Evolutionary conservation across 352 stramenopile species (phyloP), one percentile per base, ranked within the genome.

Genomic region (Globisporangium takayamanum): DNA sequence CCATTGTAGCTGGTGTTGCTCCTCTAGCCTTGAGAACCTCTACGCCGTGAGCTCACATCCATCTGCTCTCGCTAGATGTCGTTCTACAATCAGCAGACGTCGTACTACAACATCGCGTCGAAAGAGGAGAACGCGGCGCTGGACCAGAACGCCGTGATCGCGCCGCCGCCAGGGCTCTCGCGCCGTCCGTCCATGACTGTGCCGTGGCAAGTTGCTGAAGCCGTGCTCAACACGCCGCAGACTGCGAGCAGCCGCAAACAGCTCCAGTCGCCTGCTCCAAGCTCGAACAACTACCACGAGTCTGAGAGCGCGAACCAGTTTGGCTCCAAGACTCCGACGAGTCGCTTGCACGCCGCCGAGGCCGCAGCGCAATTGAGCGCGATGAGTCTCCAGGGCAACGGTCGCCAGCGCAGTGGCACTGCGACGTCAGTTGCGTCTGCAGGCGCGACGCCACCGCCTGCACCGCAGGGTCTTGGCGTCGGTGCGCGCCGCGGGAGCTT

Each of bases 161-260:
- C 77, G 2, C 83, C 83, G 3, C 84, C 84, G 2, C 84, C 84
- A 22, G 84, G 84, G 12, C 72, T 93, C 11, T 82, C 82, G 36
- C 80, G 84, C 36, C 76, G 84, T 2, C 81, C 84, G 10, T 93
- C 84, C 2, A 93, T 93, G 84, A 93, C 84, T 4, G 84, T 93
- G 25, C 84, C 84, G 0, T 93, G 84, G 84, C 84, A 93, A 65
- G 84, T 93, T 39, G 84, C 84, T 3, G 84, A 93, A 51, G 76
- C 84, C 16, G 84, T 93, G 28, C 66, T 93, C 10, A 89, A 89
- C 62, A 93, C 84, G 3, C 84, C 84, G 1, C 84, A 93, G 63
- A 91, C 81, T 1, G 78, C 71, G 18, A 74, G 69, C 7, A 76
- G 70, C 16, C 76, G 81, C 3, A 92, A 93, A 61, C 82, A 88